Evolutionary conservation across 202 grass and related monocot genomes (phyloP), one percentile per base, ranked within the genome.

Genomic region (Cymbopogon flexuosus): DNA sequence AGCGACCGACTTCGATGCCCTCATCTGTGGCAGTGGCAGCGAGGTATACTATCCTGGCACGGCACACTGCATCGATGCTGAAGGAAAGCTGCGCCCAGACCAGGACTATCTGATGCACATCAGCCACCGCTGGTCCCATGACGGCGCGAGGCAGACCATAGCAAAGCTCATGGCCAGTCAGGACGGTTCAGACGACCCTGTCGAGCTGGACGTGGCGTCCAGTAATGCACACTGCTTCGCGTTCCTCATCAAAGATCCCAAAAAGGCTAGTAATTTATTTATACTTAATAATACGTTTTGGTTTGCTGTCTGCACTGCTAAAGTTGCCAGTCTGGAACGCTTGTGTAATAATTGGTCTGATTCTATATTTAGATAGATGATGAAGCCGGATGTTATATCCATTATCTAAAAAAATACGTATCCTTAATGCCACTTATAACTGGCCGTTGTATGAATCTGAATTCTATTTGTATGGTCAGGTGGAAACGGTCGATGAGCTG

Each of bases 31-130:
- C 65, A 98, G 95, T 8, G 92, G 95, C 39, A 94, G 95, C 18
- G 92, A 94, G 80, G 90, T 98, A 52, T 98, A 95, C 82, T 98
- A 98, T 82, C 95, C 95, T 6, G 90, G 95, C 39, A 93, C 92
- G 11, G 45, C 14, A 6, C 84, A 88, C 10, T 98, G 88, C 76
- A 41, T 81, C 1, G 92, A 89, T 15, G 79, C 90, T 6, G 90
- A 93, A 45, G 92, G 92, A 16, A 94, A 86, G 78, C 68, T 94
- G 45, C 84, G 88, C 76, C 90, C 90, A 8, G 95, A 98, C n/a
- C 95, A 93, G 72, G 95, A 98, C 77, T 98, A 93, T 68, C 86
- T 88, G 16, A 81, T 88, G 21, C 95, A 98, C 68, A 93, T 94
- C 29, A 91, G 94, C 42, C 93, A 98, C 69, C 84, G 95, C 3